Evolutionary conservation across 1,139 yeast species (phyloP), one percentile per base, ranked within the genome.

Genomic region (Neolecta irregularis): DNA sequence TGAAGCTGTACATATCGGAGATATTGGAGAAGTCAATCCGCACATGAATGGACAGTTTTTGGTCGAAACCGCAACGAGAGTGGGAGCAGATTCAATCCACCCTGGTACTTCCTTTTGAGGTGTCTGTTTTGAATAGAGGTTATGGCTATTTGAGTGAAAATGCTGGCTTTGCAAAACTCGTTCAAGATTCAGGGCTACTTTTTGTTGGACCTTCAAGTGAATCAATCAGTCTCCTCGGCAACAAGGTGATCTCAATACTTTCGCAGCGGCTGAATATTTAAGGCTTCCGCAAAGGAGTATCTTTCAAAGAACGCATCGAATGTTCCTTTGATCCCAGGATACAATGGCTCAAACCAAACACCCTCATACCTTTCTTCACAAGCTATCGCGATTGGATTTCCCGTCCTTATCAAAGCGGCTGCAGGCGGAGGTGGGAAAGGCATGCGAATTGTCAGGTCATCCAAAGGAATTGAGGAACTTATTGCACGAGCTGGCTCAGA

Each of bases 351-450:
- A 15, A 93, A 79, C 6, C 35, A 32, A 25, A 24, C 19, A n/a
- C 35, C 35, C 15, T 18, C 13, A 17, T 13, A 20, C 12, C 23
- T 32, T 49, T 96, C 95, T 3, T 62, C 64, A 41, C 65, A 61
- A 41, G 69, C 75, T 44, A 95, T 94, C n/a, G 74, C 69, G 47
- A 64, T 88, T 38, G 81, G 72, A 44, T 88, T 80, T 51, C 96
- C 96, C 18, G 70, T 88, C 26, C 85, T 88, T 96, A 79, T 88
- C 36, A 88, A 88, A 59, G 78, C 93, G 16, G 85, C 96, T 43
- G 96, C 96, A 22, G 98, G 98, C 55, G 98, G 98, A 49, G 98
- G 98, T 56, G 98, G 98, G 58, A 88, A 88, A 51, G 98, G 98
- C 44, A 63, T 88, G 49, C 95, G 83, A 55, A 77, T 83, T 54